Conservation (phyloP, 2,329 filamentous ascomycete species). For the Colletotrichum orchidophilum region DNA sequence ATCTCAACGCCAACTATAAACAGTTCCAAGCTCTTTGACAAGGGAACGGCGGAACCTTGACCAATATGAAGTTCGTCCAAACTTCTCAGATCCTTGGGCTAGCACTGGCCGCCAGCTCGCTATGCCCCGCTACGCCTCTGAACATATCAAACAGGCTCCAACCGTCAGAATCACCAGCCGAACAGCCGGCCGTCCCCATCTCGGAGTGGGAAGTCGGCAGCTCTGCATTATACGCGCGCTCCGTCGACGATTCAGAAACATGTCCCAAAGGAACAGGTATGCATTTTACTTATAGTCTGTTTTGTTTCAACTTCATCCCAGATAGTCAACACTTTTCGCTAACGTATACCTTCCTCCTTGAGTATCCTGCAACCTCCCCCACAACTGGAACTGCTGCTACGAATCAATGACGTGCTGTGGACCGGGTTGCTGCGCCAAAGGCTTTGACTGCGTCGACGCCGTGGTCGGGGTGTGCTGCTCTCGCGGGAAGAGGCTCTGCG, state of each 20-base stretch:
- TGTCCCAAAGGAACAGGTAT: slow-evolving; percentile 12
- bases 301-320: not conserved
- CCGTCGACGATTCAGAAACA: not conserved
- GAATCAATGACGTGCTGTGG: slow-evolving; percentile 12
- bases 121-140: not conserved
- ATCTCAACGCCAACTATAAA: no score
- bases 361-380: slow-evolving; percentile 26
- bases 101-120: not conserved
- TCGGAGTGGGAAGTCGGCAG: not conserved
- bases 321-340: no score
- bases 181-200: not conserved
- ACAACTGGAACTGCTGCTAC: slow-evolving; percentile 31
- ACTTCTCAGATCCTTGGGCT: not conserved
- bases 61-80: not conserved
- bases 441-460: slow-evolving; percentile 20
- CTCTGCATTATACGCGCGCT: not conserved
- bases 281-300: accelerated
- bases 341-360: not conserved
- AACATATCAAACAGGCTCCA: not conserved
- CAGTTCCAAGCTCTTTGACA: no score
- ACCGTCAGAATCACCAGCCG: no score
- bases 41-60: not conserved
- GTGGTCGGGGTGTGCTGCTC: slow-evolving; percentile 21
- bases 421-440: slow-evolving; percentile 17
- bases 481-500: slow-evolving; percentile 5